Percentiles rank a stretch among this genome's conserved stretches.
Conservation (phyloP, 176 grass and related monocot species). For the Oryza coarctata region DNA sequence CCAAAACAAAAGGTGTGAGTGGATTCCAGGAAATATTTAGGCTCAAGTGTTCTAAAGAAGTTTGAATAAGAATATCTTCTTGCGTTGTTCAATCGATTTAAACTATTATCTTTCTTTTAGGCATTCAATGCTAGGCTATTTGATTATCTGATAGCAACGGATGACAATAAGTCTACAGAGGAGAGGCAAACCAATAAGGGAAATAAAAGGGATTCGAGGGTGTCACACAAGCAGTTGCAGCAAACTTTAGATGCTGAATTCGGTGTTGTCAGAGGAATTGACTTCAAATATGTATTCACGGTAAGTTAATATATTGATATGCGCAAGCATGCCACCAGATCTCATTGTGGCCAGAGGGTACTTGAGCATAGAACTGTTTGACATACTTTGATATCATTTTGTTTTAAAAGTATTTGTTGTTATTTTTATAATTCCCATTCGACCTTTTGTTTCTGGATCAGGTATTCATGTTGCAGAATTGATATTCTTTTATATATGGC, state of each 20-base stretch:
- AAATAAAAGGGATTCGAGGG: constrained; percentile 49
- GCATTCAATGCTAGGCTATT: constrained; percentile 96
- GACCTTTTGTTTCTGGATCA: constrained; percentile 12
- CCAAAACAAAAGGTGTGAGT: neutral
- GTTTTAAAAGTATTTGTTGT: neutral
- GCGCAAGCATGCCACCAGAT: constrained; percentile 11
- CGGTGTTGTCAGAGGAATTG: constrained; percentile 90
- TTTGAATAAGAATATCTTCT: neutral
- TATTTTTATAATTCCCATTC: neutral
- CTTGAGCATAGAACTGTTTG: neutral
- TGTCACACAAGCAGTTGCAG: constrained; percentile 54
- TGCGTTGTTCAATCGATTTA: neutral
- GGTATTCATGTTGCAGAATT: constrained; percentile 21
- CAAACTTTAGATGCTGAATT: constrained; percentile 86
- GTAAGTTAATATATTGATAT: constrained; percentile 52
- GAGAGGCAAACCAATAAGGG: constrained; percentile 52
- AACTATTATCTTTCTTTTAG: constrained; percentile 46
- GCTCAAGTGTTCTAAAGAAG: neutral
- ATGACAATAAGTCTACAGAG: constrained; percentile 68
- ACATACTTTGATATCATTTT: neutral
- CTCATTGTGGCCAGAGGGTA: neutral
- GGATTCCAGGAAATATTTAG: neutral
- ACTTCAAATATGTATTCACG: constrained; percentile 97
- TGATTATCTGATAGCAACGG: constrained; percentile 97
- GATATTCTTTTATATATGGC: constrained; percentile 19